Evolutionary conservation across 257 asterid genomes (phyloP), one percentile per base, ranked within the genome.

Genomic region (Jacaranda mimosifolia): DNA sequence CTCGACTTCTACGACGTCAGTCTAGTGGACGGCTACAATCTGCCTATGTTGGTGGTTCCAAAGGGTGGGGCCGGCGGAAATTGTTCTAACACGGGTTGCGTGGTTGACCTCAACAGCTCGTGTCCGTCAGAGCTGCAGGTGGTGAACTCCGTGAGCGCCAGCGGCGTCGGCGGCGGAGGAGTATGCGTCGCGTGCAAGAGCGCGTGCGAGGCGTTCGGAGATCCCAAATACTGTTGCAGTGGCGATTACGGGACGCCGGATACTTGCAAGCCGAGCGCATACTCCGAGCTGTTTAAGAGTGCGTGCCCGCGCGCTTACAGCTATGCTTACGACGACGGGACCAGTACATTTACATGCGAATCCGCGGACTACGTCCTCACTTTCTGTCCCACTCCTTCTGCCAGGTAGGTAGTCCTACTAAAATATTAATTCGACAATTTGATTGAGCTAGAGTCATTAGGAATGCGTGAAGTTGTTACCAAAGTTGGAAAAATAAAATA

Each of bases 251-350:
- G 69, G n/a, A 84, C 82, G 1, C 98, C 98, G 3, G 86, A 83
- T 2, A 86, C 83, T 0, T 92, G 98, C 79, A 85, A 84, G 84
- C 97, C 98, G 52, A 85, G 87, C 40, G 13, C 77, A 3, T 91
- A 91, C 76, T 86, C 98, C 62, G 57, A 14, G 77, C 26, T 69
- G 38, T 92, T 92, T 53, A 92, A 92, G 80, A 82, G 52, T 45
- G 97, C 91, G 19, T 92, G 98, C 70, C 98, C 98, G 0, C 82
- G 78, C 53, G 97, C 98, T 3, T 92, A 92, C 63, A 92, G 98
- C 73, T 92, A 88, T 53, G 98, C 98, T 5, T 92, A 91, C 52
- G 98, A 92, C 53, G 98, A 92, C 36, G 69, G 77, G 48, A 86
- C 89, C 3, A 89, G 98, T 67, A 91, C 95, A 0, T 92, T 92